These are phyloP conservation scores for Cenchrus fungigraminus DNA, from an alignment of 176 grass and related monocot species.

Conservation along the genomic window DNA sequence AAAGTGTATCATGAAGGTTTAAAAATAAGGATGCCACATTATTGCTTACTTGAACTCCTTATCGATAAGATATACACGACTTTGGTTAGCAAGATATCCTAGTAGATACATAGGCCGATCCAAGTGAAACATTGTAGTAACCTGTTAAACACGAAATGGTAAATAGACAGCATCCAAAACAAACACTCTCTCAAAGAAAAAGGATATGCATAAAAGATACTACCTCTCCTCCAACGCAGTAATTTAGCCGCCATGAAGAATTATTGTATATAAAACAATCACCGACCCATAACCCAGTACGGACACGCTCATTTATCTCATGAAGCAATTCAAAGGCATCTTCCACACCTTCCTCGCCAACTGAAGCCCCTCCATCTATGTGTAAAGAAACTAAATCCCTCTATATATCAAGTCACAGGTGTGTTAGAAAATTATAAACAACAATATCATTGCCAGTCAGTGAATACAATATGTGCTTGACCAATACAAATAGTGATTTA, in stretches of 20 bases:
- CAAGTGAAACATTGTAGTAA: constrained; percentile 80
- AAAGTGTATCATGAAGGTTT: background rate
- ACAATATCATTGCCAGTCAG: background rate
- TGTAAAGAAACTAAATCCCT: constrained; percentile 73
- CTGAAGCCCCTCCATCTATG: constrained; percentile 57
- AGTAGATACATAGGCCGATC: constrained; percentile 77
- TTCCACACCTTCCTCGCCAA: constrained; percentile 68
- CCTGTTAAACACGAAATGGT: constrained; percentile 40
- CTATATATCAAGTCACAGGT: constrained; percentile 32
- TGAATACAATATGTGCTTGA: background rate
- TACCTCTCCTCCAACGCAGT: constrained; percentile 73
- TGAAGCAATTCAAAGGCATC: constrained; percentile 81
- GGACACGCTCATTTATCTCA: constrained; percentile 73
- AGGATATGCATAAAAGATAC: constrained; percentile 9
- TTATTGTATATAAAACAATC: constrained; percentile 87
- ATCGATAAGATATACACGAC: constrained; percentile 74
- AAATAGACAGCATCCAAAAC: constrained; percentile 3
- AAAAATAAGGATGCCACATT: background rate
- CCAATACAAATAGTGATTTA: background rate
- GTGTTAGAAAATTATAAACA: constrained; percentile 23
- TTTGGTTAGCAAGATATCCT: constrained; percentile 74
- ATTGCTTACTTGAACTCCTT: constrained; percentile 66
- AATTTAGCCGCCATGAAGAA: constrained; percentile 72
- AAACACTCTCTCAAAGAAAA: background rate
- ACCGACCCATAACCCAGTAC: constrained; percentile 72